A percentile compares a stretch with the other conserved stretches of the same genome.
Evolutionary conservation across 805 yeast species (phyloP).

Genomic region (Saturnispora besseyi): DNA sequence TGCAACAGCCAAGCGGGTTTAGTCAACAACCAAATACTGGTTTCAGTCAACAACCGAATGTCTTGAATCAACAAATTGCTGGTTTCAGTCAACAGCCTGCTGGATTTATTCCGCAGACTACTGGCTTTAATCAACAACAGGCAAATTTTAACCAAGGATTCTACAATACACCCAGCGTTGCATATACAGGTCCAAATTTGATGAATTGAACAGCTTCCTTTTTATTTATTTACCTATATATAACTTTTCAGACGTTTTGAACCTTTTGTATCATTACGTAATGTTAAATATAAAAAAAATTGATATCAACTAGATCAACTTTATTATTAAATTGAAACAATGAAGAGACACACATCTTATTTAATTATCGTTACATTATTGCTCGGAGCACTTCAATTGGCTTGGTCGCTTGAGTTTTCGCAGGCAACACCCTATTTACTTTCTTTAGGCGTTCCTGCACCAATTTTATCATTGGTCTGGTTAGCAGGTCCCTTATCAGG

Average conservation of each 20-base stretch:
- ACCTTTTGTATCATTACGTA: not conserved
- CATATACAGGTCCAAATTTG: constrained; percentile 26
- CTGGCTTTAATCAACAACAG: constrained; percentile 3
- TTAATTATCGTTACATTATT: constrained; percentile 38
- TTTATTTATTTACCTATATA: not conserved
- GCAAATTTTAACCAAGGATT: constrained; percentile 5
- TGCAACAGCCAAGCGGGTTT: not conserved
- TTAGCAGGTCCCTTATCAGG: constrained; percentile 61
- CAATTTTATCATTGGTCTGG: constrained; percentile 50
- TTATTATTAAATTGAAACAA: not conserved
- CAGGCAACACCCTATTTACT: constrained; percentile 54
- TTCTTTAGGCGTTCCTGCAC: constrained; percentile 54
- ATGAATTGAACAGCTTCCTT: not conserved
- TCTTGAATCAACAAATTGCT: constrained; percentile 6
- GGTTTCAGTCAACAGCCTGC: not conserved
- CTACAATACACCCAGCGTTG: constrained; percentile 7
- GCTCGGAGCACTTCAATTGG: constrained; percentile 51
- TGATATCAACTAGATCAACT: too few species aligned
- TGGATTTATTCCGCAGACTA: not conserved
- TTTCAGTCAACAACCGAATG: not conserved
- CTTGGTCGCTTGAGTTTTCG: constrained; percentile 60
- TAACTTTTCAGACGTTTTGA: not conserved
- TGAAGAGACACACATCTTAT: constrained; percentile 32
- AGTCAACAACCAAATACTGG: constrained; percentile 11
- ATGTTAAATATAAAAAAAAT: not conserved